phyloP scores from a whole-genome alignment of 495 filamentous ascomycete genomes.

The Penicillium odoratum region DNA sequence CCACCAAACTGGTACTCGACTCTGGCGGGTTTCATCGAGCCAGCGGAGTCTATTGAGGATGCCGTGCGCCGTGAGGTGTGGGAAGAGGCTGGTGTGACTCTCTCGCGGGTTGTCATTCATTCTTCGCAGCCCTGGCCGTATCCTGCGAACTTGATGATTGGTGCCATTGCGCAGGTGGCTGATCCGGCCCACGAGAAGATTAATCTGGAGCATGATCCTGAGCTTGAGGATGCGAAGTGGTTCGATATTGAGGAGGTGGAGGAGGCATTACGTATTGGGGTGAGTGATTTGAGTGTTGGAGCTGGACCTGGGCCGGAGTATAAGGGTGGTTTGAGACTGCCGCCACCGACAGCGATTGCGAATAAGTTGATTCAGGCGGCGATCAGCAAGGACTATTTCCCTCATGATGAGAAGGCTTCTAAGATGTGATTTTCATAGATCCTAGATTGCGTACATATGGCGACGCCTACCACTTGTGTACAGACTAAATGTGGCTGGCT shows the following conservation, averaged over 20 bases:
- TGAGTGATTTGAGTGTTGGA: slow-evolving; percentile 65
- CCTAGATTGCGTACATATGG: slow-evolving; percentile 4
- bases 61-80: slow-evolving; percentile 93
- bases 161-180: slow-evolving; percentile 79
- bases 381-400: slow-evolving; percentile 49
- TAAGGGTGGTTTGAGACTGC: slow-evolving; percentile 68
- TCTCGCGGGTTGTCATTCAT: slow-evolving; percentile 88
- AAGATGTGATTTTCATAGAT: slow-evolving; percentile 30
- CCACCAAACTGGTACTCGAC: slow-evolving; percentile 85
- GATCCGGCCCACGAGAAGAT: slow-evolving; percentile 77
- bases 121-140: slow-evolving; percentile 92
- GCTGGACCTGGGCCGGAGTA: slow-evolving; percentile 64
- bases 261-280: slow-evolving; percentile 59
- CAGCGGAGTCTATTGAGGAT: slow-evolving; percentile 92
- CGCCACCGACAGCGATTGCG: slow-evolving; percentile 76
- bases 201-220: slow-evolving; percentile 80
- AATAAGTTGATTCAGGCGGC: slow-evolving; percentile 65
- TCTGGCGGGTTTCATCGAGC: slow-evolving; percentile 92
- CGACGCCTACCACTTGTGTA: not conserved
- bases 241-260: slow-evolving; percentile 60
- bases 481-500: not conserved
- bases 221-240: slow-evolving; percentile 90
- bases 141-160: slow-evolving; percentile 92
- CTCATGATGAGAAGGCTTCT: slow-evolving; percentile 29
- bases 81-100: slow-evolving; percentile 85